Conservation (phyloP, 495 filamentous ascomycete genomes). For the Parathielavia hyrcaniae region DNA sequence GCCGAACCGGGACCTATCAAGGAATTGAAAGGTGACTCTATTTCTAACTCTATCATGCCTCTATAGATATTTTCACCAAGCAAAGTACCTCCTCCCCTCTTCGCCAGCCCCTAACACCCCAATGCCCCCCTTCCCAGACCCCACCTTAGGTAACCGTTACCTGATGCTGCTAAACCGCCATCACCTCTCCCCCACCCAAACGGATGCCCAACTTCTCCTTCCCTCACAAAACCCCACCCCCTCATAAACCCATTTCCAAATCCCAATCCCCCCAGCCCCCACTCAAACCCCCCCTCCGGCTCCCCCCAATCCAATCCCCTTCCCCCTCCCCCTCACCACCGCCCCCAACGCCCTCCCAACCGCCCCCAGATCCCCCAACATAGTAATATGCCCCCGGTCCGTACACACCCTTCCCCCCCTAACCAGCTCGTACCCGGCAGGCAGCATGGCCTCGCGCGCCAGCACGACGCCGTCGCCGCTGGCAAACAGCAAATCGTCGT, state of each 20-base stretch:
- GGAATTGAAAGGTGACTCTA: no score
- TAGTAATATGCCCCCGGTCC: slow-evolving; percentile 77
- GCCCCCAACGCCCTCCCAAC: slow-evolving; percentile 69
- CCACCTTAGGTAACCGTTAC: no score
- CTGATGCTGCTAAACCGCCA: neutral
- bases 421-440: slow-evolving; percentile 66
- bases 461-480: slow-evolving; percentile 88
- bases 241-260: neutral
- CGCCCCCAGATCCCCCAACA: slow-evolving; percentile 78
- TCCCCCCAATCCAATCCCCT: slow-evolving; percentile 55
- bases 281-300: neutral
- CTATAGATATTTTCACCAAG: neutral
- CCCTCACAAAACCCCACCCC: neutral
- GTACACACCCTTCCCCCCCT: slow-evolving; percentile 67
- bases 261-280: neutral
- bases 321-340: slow-evolving; percentile 57
- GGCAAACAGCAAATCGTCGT: slow-evolving; percentile 81
- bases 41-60: neutral
- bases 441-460: slow-evolving; percentile 78
- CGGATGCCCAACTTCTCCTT: neutral
- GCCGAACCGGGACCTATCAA: no score
- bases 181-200: neutral
- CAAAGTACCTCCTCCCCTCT: neutral
- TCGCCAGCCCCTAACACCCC: neutral
- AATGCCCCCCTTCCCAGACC: neutral